Evolutionary conservation across 2,329 filamentous ascomycete species (phyloP).

Genomic region (Thermothelomyces thermophilus): DNA sequence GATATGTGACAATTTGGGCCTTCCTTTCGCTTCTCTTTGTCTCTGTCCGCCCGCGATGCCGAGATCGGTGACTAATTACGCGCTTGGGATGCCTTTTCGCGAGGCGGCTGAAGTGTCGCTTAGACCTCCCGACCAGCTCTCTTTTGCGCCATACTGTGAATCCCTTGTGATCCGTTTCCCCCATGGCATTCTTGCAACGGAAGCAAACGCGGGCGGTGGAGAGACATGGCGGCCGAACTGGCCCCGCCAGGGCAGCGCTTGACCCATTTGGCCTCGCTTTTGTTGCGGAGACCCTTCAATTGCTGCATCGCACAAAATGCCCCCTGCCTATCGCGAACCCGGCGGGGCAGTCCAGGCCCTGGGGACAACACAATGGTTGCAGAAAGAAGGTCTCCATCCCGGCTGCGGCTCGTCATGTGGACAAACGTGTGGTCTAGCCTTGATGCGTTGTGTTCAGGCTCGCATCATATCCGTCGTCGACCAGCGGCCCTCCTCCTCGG

Average conservation of each 20-base stretch:
- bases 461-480: not conserved
- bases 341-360: conserved; percentile 12
- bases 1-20: conserved; percentile 17
- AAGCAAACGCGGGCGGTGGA: conserved; percentile 14
- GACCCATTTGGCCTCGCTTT: conserved; percentile 1
- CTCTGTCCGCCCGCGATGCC: not conserved
- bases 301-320: conserved; percentile 17
- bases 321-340: conserved; percentile 12
- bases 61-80: conserved; percentile 14
- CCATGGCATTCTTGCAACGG: not conserved
- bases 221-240: conserved; percentile 6
- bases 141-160: conserved; percentile 1
- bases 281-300: conserved; percentile 1
- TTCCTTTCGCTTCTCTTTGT: conserved; percentile 1
- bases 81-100: too few species aligned
- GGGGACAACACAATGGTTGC: conserved; percentile 14
- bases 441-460: not conserved
- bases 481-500: not conserved
- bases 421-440: conserved; percentile 3
- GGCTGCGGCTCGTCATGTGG: conserved; percentile 21
- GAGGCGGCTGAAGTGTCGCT: not conserved
- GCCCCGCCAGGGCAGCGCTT: not conserved
- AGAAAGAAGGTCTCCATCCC: conserved; percentile 16
- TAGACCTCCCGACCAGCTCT: not conserved
- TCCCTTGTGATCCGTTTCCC: not conserved